Evolutionary conservation across 1,139 yeast genomes (phyloP), one percentile per base, ranked within the genome.

Genomic region (Eremothecium gossypii): DNA sequence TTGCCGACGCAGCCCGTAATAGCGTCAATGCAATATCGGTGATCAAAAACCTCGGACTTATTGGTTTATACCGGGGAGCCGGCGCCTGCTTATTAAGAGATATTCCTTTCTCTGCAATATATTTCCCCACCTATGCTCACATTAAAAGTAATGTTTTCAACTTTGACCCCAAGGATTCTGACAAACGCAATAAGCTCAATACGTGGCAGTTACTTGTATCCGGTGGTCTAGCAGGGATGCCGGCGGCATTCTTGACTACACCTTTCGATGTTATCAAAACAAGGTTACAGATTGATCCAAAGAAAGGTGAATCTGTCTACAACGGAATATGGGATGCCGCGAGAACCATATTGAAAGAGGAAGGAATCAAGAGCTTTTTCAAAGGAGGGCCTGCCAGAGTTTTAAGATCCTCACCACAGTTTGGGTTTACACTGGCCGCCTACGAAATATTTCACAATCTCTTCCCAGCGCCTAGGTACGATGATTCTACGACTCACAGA

Each of bases 181-280:
- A 53, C 7, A 56, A 58, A 27, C 69, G 73, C 52, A 73, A 70
- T 43, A 67, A 71, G 47, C 74, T 91, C 48, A 77, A 77, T 49
- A 76, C 95, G 23, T 79, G 89, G 81, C 95, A 91, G 64, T 69
- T 91, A 53, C 74, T 91, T 49, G 64, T 77, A 12, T 77, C 95
- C 49, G 98, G 98, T 65, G 97, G 96, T 9, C 64, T 89, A 54
- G 97, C 98, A 14, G 98, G 98, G 61, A 87, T 94, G 67, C 98
- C 98, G 9, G 94, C 97, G 31, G 98, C 98, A 5, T 89, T 83
- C 63, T 70, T 89, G 55, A 89, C 97, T 4, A 89, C 97, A 1
- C 97, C 97, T 1, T 89, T 87, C 51, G 97, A 89, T 71, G 98
- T 91, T 41, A 84, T 91, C 56, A 91, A 91, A 69, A 91, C 98